Percentiles rank a stretch among this genome's conserved stretches.
Conservation (phyloP, 1,284 basidiomycete genomes). For the Rhodotorula sp. region DNA sequence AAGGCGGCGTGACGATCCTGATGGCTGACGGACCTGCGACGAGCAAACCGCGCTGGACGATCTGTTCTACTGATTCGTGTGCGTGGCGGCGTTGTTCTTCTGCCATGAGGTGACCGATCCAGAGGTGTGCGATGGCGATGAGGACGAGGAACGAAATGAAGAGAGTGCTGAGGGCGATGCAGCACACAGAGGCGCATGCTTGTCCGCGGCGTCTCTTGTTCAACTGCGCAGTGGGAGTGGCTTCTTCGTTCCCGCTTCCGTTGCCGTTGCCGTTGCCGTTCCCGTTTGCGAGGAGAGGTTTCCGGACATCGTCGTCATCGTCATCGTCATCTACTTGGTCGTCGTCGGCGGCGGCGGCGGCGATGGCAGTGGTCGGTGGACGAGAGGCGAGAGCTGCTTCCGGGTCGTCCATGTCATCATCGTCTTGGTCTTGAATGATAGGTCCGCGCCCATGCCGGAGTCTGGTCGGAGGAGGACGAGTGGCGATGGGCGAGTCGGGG, state of each 20-base stretch:
- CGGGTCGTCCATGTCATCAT: conserved; percentile 10
- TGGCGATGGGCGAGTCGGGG: too few species aligned
- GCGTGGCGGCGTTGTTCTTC: conserved; percentile 28
- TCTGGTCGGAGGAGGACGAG: not conserved
- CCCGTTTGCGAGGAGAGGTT: not conserved
- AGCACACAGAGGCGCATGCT: conserved; percentile 6
- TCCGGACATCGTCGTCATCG: not conserved
- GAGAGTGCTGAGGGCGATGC: conserved; percentile 18
- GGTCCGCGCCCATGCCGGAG: conserved; percentile 27
- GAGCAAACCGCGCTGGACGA: conserved; percentile 34
- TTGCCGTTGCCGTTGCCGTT: not conserved
- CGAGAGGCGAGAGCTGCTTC: conserved; percentile 1
- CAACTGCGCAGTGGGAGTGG: not conserved
- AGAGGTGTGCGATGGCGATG: conserved; percentile 36
- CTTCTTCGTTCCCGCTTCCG: too few species aligned
- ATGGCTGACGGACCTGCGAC: conserved; percentile 36
- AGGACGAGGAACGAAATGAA: conserved; percentile 20
- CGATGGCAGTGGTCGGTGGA: not conserved
- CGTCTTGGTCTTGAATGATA: conserved; percentile 17
- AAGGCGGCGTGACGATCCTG: conserved; percentile 8
- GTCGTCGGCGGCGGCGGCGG: not conserved
- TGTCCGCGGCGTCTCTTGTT: not conserved
- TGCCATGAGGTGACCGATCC: conserved; percentile 41
- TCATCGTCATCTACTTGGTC: not conserved
- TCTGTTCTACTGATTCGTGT: conserved; percentile 26